phyloP scores from a whole-genome alignment of 176 grass and related monocot genomes.

The Ampelocalamus luodianensis region DNA sequence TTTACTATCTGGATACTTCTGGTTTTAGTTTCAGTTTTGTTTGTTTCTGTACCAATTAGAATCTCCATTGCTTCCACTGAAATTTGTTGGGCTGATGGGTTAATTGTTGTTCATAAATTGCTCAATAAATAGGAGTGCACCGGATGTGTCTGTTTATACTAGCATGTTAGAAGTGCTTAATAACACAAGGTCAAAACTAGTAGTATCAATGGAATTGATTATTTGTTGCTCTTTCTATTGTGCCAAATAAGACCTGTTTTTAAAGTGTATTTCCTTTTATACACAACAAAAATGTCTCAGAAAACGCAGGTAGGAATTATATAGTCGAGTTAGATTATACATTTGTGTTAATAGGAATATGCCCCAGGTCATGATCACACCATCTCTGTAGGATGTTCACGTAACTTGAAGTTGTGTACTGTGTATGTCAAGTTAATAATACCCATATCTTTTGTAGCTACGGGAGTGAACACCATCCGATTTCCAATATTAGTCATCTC shows the following conservation, averaged over 20 bases:
- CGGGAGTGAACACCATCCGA: conserved; percentile 67
- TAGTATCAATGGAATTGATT: background rate
- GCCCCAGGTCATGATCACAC: background rate
- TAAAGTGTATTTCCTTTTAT: background rate
- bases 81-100: background rate
- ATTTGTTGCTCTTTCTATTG: background rate
- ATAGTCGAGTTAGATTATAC: background rate
- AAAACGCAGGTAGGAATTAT: background rate
- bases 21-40: conserved; percentile 21
- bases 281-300: background rate
- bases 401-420: background rate
- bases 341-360: background rate
- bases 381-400: conserved; percentile 9
- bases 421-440: conserved; percentile 34
- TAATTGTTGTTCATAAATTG: conserved; percentile 17
- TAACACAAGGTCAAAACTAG: background rate
- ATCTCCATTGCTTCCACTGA: background rate
- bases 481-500: conserved; percentile 67
- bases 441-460: conserved; percentile 62
- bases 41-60: background rate
- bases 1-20: conserved; percentile 14
- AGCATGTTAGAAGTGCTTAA: conserved; percentile 14
- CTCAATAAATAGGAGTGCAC: background rate
- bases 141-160: background rate
- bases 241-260: background rate